Conservation (phyloP, 169 alveolate genomes). For the Plasmodium blacklocki region DNA sequence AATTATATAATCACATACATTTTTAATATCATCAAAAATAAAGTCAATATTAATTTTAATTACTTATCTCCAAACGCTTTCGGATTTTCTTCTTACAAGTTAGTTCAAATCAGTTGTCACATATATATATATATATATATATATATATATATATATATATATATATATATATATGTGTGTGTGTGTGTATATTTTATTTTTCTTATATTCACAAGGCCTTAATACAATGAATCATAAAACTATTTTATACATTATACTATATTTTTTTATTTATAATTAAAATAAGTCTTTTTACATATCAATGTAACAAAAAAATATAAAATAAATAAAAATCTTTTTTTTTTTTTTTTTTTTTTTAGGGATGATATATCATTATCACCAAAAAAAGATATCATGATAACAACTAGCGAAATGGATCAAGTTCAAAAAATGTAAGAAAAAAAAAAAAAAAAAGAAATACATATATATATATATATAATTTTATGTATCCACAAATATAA, state of each 20-base stretch:
- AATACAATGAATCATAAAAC: too few species aligned
- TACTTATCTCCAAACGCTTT: conserved; percentile 73
- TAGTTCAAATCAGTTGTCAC: conserved; percentile 1
- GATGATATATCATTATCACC: conserved; percentile 69
- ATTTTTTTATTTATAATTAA: not conserved
- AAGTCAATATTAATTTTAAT: conserved; percentile 52
- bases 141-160: not conserved
- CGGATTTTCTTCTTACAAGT: conserved; percentile 75
- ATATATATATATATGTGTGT: not conserved
- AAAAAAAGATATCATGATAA: conserved; percentile 62
- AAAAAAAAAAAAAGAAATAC: not conserved
- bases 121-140: not conserved
- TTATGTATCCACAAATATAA: not conserved
- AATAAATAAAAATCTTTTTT: not conserved
- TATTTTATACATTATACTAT: not conserved
- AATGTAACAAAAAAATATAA: not conserved
- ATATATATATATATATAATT: not conserved
- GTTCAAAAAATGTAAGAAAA: conserved; percentile 72
- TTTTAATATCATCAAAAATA: conserved; percentile 25
- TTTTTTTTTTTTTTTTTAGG: conserved; percentile 19
- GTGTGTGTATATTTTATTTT: too few species aligned
- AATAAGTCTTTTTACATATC: not conserved
- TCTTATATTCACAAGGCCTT: too few species aligned
- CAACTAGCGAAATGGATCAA: conserved; percentile 71
- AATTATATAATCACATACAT: conserved; percentile 23